These are phyloP conservation scores for Phialophora chinensis DNA, from an alignment of 2,329 filamentous ascomycete species.

Conservation along the genomic window DNA sequence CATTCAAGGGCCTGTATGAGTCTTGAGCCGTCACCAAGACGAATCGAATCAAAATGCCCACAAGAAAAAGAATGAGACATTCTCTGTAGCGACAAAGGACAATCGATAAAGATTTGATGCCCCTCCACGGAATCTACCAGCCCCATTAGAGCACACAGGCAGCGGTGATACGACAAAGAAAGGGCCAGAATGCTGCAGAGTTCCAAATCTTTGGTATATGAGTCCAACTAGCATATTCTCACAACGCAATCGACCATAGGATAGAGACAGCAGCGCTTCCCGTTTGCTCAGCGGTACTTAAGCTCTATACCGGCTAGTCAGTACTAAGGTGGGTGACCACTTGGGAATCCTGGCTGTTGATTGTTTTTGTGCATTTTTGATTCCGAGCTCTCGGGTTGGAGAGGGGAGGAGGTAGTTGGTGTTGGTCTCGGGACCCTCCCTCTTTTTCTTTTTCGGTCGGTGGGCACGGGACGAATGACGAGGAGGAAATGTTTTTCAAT, in stretches of 20 bases:
- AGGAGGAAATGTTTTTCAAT: neutral
- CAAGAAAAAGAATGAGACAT: neutral
- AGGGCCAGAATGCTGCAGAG: neutral
- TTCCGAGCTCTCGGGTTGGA: too few species aligned
- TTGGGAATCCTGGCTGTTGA: neutral
- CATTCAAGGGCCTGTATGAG: constrained; percentile 40
- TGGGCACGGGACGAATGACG: neutral
- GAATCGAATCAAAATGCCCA: neutral
- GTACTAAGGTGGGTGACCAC: neutral
- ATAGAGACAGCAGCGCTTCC: neutral
- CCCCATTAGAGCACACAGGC: neutral
- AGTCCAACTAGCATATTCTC: neutral
- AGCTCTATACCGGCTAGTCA: neutral
- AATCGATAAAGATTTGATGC: neutral
- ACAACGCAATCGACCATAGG: neutral
- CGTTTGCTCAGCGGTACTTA: neutral
- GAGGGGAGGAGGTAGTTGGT: neutral
- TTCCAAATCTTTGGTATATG: neutral
- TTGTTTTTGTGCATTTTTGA: too few species aligned
- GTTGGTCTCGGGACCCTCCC: neutral
- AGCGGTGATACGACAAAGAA: neutral
- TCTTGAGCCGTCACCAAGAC: neutral
- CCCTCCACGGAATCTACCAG: neutral
- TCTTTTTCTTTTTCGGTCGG: neutral
- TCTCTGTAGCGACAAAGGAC: neutral